A percentile compares a stretch with the other conserved stretches of the same genome.
These are phyloP conservation scores for Suillus decipiens DNA, from an alignment of 768 basidiomycete species.

Conservation along the genomic window DNA sequence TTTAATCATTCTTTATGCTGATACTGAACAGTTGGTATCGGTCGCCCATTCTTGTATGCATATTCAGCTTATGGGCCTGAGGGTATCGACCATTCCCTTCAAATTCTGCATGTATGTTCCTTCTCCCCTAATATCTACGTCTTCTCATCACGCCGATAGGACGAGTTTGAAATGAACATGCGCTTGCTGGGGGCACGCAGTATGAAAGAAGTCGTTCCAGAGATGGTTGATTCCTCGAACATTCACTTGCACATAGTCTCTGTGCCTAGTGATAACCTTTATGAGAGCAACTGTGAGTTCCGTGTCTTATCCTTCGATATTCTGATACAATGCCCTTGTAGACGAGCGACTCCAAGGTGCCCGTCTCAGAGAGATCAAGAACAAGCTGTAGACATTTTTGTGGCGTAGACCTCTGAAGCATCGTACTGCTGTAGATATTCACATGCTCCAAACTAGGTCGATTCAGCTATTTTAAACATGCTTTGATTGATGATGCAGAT, in stretches of 20 bases:
- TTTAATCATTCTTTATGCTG: background rate
- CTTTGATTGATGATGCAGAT: no score
- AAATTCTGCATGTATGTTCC: constrained; percentile 63
- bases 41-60: constrained; percentile 81
- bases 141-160: constrained; percentile 43
- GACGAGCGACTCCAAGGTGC: constrained; percentile 34
- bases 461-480: no score
- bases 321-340: constrained; percentile 12
- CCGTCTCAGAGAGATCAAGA: constrained; percentile 20
- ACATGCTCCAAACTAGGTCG: background rate
- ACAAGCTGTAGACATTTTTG: constrained; percentile 16
- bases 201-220: constrained; percentile 71
- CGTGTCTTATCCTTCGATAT: background rate
- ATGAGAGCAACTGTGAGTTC: constrained; percentile 34
- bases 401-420: background rate
- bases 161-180: constrained; percentile 96
- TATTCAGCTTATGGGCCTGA: constrained; percentile 83
- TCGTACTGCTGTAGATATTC: background rate
- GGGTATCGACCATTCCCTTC: constrained; percentile 77
- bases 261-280: constrained; percentile 32
- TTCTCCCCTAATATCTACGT: background rate
- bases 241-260: constrained; percentile 31
- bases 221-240: constrained; percentile 73
- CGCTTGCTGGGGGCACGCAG: constrained; percentile 81
- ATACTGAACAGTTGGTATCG: constrained; percentile 59